Evolutionary conservation across 768 basidiomycete genomes (phyloP).

Genomic region (Hemileccinum impolitum): DNA sequence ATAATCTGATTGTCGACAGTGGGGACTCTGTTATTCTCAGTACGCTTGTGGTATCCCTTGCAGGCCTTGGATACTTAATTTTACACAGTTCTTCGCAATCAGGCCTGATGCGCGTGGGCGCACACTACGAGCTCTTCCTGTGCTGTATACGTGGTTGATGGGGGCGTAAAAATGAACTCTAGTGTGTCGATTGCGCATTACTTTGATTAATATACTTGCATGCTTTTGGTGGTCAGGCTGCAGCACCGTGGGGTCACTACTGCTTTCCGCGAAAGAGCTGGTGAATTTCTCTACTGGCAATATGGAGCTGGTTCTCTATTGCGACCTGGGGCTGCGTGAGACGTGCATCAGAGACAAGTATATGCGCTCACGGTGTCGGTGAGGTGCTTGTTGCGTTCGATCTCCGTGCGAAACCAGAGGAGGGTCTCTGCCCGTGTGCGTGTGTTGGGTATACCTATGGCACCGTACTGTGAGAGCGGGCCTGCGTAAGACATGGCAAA

Average conservation of each 20-base stretch:
- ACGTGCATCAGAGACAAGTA: neutral
- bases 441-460: slow-evolving; percentile 59
- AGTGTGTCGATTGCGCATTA: neutral
- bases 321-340: slow-evolving; percentile 38
- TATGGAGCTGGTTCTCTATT: slow-evolving; percentile 60
- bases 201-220: slow-evolving; percentile 3
- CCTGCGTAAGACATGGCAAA: neutral
- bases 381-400: slow-evolving; percentile 59
- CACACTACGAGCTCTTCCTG: neutral
- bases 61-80: slow-evolving; percentile 33
- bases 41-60: slow-evolving; percentile 41
- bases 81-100: slow-evolving; percentile 68
- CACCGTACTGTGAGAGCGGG: slow-evolving; percentile 4
- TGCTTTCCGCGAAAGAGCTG: slow-evolving; percentile 42
- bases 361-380: slow-evolving; percentile 48
- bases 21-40: slow-evolving; percentile 98
- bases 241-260: neutral
- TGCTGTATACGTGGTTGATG: neutral
- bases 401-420: slow-evolving; percentile 68
- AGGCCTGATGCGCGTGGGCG: slow-evolving; percentile 43
- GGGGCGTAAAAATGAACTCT: neutral
- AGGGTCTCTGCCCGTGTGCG: slow-evolving; percentile 62
- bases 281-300: slow-evolving; percentile 57
- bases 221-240: neutral
- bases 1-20: slow-evolving; percentile 37